Evolutionary conservation across 1,139 yeast species (phyloP).

Genomic region (Hyphopichia wangnamkhiaoensis): DNA sequence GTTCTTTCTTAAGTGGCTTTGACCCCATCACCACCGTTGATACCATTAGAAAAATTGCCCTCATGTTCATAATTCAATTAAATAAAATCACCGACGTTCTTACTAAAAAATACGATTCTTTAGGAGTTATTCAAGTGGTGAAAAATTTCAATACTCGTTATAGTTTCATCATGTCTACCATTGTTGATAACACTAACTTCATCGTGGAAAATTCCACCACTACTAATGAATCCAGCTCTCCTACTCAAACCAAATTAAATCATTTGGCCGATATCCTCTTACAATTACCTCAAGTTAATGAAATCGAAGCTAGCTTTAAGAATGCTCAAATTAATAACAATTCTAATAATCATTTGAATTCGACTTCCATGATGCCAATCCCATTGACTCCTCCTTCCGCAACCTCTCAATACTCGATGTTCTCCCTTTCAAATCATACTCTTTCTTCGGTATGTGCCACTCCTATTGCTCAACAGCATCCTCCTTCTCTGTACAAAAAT

Average conservation of each 20-base stretch:
- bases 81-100: constrained; percentile 56
- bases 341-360: background rate
- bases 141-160: constrained; percentile 33
- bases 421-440: constrained; percentile 28
- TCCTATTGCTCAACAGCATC: constrained; percentile 20
- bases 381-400: constrained; percentile 48
- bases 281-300: constrained; percentile 21
- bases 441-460: constrained; percentile 28
- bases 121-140: constrained; percentile 44
- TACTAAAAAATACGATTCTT: constrained; percentile 50
- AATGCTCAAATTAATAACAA: constrained; percentile 8
- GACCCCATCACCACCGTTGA: constrained; percentile 38
- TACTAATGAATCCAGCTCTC: background rate
- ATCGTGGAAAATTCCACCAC: constrained; percentile 16
- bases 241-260: constrained; percentile 18
- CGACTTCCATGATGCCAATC: constrained; percentile 10
- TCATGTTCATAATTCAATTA: constrained; percentile 49
- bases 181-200: constrained; percentile 24
- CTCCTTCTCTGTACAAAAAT: background rate
- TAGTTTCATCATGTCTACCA: constrained; percentile 23
- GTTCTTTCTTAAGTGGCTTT: constrained; percentile 57
- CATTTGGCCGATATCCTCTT: constrained; percentile 28
- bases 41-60: constrained; percentile 43
- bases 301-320: constrained; percentile 9
- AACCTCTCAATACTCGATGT: constrained; percentile 41